Base-by-base conservation (phyloP, 352 stramenopile genomes). In the Thalassiosira hispida region DNA sequence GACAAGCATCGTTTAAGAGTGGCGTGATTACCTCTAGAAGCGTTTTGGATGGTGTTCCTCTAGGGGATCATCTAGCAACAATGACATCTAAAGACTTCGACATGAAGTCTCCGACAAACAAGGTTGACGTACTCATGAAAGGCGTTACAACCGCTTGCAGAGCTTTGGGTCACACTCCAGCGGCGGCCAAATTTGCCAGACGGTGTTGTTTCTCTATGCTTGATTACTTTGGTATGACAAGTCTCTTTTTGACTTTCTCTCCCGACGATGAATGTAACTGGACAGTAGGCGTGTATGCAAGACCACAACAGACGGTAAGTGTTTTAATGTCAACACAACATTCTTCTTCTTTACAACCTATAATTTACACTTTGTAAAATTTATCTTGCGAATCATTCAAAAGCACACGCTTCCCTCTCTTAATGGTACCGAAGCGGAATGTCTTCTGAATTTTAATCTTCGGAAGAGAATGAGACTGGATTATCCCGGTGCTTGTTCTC, bases 401-500 rank as follows among this genome's bases (percentile, higher is more conserved):
- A 59, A 70, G 61, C 46, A 62, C 42, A 2, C 12, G 8, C 31
- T 71, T 16, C 23, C 62, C 22, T 11, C 29, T 14, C 16, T 71
- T n/a, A 22, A 22, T 46, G 51, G 27, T 18, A 27, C 18, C n/a
- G 27, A 68, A n/a, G 44, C 12, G 7, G 16, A 57, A 29, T 78
- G 59, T 31, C 18, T 57, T 11, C 1, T 23, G 4, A 29, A 71
- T 29, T 66, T 78, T 46, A 16, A 53, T 35, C 12, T 78, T 9
- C 14, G 57, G 12, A 65, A 57, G 29, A 49, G 56, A 38, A 33
- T 2, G 16, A 46, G 69, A 38, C 27, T 69, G 0, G 33, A 53
- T 7, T 71, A 59, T 55, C 69, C 69, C 6, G 69, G 69, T 18
- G 69, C 69, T 12, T 78, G 69, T 31, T 64, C 69, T 0, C 29